Evolutionary conservation across 768 basidiomycete genomes (phyloP).

Genomic region (Rhodotorula graminis): DNA sequence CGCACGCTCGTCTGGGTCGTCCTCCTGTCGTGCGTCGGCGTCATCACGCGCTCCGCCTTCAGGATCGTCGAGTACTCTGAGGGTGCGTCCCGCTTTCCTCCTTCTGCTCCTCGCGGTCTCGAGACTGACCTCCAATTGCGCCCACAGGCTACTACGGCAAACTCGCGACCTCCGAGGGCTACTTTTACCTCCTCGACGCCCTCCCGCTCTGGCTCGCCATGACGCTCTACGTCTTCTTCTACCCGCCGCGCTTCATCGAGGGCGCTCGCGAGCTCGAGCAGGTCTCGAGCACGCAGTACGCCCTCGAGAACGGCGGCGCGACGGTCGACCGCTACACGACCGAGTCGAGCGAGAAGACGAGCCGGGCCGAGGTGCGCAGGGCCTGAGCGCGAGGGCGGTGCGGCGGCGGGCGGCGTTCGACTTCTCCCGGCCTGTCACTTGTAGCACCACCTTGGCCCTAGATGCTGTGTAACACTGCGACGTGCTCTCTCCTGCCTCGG

Average conservation of each 20-base stretch:
- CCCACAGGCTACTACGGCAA: neutral
- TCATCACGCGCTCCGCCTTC: slow-evolving; percentile 23
- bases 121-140: rapidly evolving
- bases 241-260: slow-evolving; percentile 31
- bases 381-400: too few relatives aligned
- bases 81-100: neutral
- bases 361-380: too few relatives aligned
- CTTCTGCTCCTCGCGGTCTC: too few relatives aligned
- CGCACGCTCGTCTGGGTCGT: slow-evolving; percentile 15
- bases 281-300: neutral
- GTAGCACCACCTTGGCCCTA: too few relatives aligned
- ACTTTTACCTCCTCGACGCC: slow-evolving; percentile 37
- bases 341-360: neutral
- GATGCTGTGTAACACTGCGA: too few relatives aligned
- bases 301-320: neutral
- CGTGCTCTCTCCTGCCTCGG: too few relatives aligned
- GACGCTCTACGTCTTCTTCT: slow-evolving; percentile 24
- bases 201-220: slow-evolving; percentile 36
- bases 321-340: neutral
- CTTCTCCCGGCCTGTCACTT: too few relatives aligned
- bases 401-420: too few relatives aligned
- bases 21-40: slow-evolving; percentile 1
- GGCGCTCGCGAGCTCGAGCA: neutral
- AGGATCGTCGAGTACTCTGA: slow-evolving; percentile 30
- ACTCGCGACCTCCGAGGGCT: neutral